These are phyloP conservation scores for Phytophthora hybrid DNA, from an alignment of 352 stramenopile species.

Conservation along the genomic window DNA sequence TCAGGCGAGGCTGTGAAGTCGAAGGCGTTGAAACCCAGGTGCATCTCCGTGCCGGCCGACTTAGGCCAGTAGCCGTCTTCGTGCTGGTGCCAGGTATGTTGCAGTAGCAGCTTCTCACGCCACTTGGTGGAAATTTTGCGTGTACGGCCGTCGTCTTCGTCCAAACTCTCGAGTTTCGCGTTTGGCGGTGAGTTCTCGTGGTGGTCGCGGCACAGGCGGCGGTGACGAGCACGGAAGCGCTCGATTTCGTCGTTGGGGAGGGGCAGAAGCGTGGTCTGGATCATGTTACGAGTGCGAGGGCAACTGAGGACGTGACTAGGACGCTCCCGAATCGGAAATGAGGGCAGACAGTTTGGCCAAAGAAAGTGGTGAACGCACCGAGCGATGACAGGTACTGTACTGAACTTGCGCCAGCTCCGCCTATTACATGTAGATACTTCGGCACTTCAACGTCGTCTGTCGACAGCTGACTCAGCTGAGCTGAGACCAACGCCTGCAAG, in stretches of 20 bases:
- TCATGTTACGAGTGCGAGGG: constrained; percentile 7
- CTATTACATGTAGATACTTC: background rate
- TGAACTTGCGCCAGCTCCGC: background rate
- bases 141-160: constrained; percentile 36
- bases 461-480: background rate
- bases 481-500: background rate
- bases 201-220: constrained; percentile 40
- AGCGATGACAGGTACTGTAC: background rate
- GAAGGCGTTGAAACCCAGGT: constrained; percentile 47
- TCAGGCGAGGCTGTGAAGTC: constrained; percentile 45
- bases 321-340: background rate
- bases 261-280: constrained; percentile 11
- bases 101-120: constrained; percentile 25
- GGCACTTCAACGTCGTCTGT: background rate
- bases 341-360: background rate
- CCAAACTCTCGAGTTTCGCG: constrained; percentile 9
- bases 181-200: background rate
- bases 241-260: constrained; percentile 36
- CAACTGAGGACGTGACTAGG: background rate
- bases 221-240: constrained; percentile 47
- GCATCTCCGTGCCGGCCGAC: constrained; percentile 25
- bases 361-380: background rate
- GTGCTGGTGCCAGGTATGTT: constrained; percentile 13
- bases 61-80: constrained; percentile 32
- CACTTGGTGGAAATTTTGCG: constrained; percentile 45